Evolutionary conservation across 2,329 filamentous ascomycete genomes (phyloP).

Genomic region (Botrytis cinerea): DNA sequence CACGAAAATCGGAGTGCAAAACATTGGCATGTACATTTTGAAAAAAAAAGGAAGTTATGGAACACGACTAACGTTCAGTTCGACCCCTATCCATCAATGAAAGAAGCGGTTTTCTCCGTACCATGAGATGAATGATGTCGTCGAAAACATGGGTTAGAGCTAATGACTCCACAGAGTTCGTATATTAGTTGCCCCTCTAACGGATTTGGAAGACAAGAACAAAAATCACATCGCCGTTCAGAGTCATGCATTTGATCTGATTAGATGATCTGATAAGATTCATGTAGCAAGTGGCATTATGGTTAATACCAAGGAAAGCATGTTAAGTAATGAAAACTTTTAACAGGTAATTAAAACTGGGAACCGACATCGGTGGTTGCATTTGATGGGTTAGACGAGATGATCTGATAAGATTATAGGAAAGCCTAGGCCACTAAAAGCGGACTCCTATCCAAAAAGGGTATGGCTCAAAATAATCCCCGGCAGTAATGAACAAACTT

Average conservation of each 20-base stretch:
- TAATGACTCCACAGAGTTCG: neutral
- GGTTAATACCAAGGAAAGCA: neutral
- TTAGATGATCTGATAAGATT: slow-evolving; percentile 23
- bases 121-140: neutral
- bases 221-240: neutral
- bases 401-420: slow-evolving; percentile 4
- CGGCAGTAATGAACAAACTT: neutral
- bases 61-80: neutral
- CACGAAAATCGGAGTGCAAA: slow-evolving; percentile 1
- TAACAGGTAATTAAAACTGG: neutral
- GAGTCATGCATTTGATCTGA: slow-evolving; percentile 7
- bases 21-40: neutral
- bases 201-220: neutral
- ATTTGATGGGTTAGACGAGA: neutral
- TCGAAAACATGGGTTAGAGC: neutral
- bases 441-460: neutral
- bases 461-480: neutral
- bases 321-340: neutral
- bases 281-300: neutral
- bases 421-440: neutral
- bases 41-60: neutral
- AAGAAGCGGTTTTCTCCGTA: neutral
- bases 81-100: neutral
- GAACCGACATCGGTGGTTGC: neutral
- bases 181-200: neutral